phyloP scores from a whole-genome alignment of 2,329 filamentous ascomycete species.

The Monilinia laxa region DNA sequence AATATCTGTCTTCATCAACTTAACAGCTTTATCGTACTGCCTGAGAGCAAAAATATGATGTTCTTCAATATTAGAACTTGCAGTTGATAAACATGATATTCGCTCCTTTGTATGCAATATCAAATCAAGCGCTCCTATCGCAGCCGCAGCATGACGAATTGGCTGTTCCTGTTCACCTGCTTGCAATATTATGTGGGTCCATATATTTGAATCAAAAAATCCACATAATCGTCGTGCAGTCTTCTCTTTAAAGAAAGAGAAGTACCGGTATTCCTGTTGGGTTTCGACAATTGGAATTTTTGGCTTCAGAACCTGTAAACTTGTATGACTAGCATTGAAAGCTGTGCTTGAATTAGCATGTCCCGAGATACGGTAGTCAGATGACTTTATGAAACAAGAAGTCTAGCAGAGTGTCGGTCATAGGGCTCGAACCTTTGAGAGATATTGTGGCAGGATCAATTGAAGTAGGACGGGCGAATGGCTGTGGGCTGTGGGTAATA shows the following conservation, averaged over 20 bases:
- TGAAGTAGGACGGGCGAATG: background rate
- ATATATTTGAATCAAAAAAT: constrained; percentile 3
- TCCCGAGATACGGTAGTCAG: background rate
- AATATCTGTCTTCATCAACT: background rate
- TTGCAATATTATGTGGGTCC: background rate
- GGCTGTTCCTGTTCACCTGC: background rate
- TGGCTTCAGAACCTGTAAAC: background rate
- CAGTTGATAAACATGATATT: background rate
- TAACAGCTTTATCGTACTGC: background rate
- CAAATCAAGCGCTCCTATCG: constrained; percentile 14
- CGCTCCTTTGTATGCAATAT: constrained; percentile 3
- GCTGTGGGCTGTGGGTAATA: background rate
- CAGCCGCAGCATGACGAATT: constrained; percentile 9
- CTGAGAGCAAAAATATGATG: constrained; percentile 1
- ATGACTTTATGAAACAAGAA: background rate
- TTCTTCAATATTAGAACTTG: background rate
- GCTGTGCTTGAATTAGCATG: background rate
- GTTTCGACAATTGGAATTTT: background rate
- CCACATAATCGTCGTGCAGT: background rate
- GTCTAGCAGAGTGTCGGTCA: background rate
- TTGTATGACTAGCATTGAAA: background rate
- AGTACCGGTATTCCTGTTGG: constrained; percentile 9
- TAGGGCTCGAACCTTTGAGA: background rate
- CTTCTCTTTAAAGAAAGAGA: constrained; percentile 3
- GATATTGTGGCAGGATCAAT: background rate